phyloP scores from a whole-genome alignment of 495 filamentous ascomycete genomes.

The Penicillium macrosclerotiorum region DNA sequence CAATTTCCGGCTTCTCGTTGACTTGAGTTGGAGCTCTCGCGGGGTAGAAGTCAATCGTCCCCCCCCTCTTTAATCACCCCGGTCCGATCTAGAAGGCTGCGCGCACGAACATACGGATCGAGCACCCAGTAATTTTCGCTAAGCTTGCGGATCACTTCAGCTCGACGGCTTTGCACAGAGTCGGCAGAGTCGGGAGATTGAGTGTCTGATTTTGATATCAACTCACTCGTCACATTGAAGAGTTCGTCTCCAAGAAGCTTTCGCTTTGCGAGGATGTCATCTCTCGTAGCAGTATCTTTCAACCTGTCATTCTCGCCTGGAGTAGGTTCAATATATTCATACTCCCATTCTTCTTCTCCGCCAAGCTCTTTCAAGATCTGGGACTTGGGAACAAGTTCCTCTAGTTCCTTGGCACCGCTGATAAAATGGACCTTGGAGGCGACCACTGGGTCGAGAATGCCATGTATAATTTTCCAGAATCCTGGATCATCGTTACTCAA shows the following conservation, averaged over 20 bases:
- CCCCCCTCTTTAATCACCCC: conserved; percentile 63
- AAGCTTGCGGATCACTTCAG: conserved; percentile 58
- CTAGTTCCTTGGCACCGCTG: conserved; percentile 69
- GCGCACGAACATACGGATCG: conserved; percentile 71
- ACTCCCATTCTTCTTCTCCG: conserved; percentile 78
- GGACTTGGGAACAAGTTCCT: conserved; percentile 62
- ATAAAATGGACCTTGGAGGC: conserved; percentile 95
- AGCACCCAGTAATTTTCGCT: conserved; percentile 79
- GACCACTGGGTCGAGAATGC: conserved; percentile 94
- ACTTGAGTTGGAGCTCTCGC: conserved; percentile 9
- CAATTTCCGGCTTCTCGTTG: not conserved
- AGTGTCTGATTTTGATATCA: conserved; percentile 50
- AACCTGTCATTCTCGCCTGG: conserved; percentile 68
- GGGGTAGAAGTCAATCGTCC: conserved; percentile 63
- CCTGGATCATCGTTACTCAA: conserved; percentile 46
- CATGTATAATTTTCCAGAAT: conserved; percentile 81
- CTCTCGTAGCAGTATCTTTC: conserved; percentile 58
- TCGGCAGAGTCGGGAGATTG: too few species aligned
- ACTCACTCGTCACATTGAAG: conserved; percentile 62
- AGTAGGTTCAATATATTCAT: conserved; percentile 72
- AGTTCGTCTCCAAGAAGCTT: conserved; percentile 61
- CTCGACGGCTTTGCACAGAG: conserved; percentile 51
- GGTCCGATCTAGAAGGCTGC: conserved; percentile 65
- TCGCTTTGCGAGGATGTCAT: conserved; percentile 54
- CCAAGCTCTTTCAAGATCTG: conserved; percentile 78